phyloP scores from a whole-genome alignment of 2,329 filamentous ascomycete genomes.

The Colletotrichum navitas region DNA sequence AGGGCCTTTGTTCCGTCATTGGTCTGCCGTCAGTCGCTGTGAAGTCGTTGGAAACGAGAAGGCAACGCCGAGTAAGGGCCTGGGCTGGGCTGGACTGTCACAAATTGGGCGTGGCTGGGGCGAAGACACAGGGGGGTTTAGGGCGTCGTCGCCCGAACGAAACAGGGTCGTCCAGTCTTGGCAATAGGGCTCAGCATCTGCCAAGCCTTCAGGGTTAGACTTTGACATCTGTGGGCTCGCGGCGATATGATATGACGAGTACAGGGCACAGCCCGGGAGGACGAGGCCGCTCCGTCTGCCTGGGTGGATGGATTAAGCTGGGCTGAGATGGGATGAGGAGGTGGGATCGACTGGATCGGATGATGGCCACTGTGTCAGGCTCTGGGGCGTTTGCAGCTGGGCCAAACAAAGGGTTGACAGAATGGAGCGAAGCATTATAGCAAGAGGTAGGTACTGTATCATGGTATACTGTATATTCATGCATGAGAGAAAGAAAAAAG shows the following conservation, averaged over 20 bases:
- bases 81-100: not conserved
- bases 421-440: too few species aligned
- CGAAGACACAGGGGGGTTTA: not conserved
- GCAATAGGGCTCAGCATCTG: not conserved
- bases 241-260: not conserved
- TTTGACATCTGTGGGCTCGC: not conserved
- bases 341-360: slow-evolving; percentile 22
- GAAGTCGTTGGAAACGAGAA: too few species aligned
- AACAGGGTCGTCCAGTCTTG: not conserved
- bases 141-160: too few species aligned
- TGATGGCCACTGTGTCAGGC: not conserved
- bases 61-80: too few species aligned
- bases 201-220: not conserved
- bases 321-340: slow-evolving; percentile 13
- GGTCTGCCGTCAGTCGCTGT: too few species aligned
- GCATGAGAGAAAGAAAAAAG: not conserved
- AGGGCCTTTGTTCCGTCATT: too few species aligned
- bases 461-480: not conserved
- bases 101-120: not conserved
- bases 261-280: slow-evolving; percentile 19
- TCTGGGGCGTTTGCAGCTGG: too few species aligned
- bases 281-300: not conserved
- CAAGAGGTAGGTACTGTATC: too few species aligned
- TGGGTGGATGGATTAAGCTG: not conserved
- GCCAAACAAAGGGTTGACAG: too few species aligned